Evolutionary conservation across 805 yeast species (phyloP).

Genomic region (Naumovozyma dairenensis): DNA sequence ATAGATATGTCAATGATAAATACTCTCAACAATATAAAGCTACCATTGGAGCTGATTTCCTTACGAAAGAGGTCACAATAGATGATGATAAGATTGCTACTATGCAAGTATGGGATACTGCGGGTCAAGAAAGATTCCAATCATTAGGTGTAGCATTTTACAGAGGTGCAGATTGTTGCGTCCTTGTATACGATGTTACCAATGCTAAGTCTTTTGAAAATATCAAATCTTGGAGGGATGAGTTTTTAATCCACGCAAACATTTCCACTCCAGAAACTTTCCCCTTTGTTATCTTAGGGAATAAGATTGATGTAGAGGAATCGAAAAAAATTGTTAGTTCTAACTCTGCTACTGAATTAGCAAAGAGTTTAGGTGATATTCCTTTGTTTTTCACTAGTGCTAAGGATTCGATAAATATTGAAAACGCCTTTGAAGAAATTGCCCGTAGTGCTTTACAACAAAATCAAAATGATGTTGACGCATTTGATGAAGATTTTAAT

Average conservation of each 20-base stretch:
- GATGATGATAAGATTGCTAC: slow-evolving; percentile 54
- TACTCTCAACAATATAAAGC: slow-evolving; percentile 95
- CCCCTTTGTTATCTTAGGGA: slow-evolving; percentile 92
- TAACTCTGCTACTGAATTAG: slow-evolving; percentile 52
- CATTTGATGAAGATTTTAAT: slow-evolving; percentile 84
- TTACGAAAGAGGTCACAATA: slow-evolving; percentile 79
- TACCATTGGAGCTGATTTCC: slow-evolving; percentile 94
- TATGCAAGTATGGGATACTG: slow-evolving; percentile 92
- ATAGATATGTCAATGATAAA: slow-evolving; percentile 90
- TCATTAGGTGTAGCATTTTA: slow-evolving; percentile 94
- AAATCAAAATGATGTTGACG: slow-evolving; percentile 60
- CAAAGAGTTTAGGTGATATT: slow-evolving; percentile 58
- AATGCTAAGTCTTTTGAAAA: slow-evolving; percentile 88
- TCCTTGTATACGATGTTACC: slow-evolving; percentile 89
- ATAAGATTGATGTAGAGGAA: slow-evolving; percentile 91
- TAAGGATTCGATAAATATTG: slow-evolving; percentile 90
- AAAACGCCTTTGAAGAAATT: slow-evolving; percentile 89
- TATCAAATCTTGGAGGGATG: slow-evolving; percentile 88
- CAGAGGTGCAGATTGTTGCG: slow-evolving; percentile 97
- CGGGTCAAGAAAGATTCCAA: slow-evolving; percentile 97
- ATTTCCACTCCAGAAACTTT: slow-evolving; percentile 89
- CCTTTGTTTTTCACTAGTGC: slow-evolving; percentile 98
- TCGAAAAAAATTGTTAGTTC: slow-evolving; percentile 61
- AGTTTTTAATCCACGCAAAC: slow-evolving; percentile 86
- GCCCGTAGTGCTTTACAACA: slow-evolving; percentile 94